Evolutionary conservation across 2,329 filamentous ascomycete genomes (phyloP), one percentile per base, ranked within the genome.

Genomic region (Dichotomopilus funicola): DNA sequence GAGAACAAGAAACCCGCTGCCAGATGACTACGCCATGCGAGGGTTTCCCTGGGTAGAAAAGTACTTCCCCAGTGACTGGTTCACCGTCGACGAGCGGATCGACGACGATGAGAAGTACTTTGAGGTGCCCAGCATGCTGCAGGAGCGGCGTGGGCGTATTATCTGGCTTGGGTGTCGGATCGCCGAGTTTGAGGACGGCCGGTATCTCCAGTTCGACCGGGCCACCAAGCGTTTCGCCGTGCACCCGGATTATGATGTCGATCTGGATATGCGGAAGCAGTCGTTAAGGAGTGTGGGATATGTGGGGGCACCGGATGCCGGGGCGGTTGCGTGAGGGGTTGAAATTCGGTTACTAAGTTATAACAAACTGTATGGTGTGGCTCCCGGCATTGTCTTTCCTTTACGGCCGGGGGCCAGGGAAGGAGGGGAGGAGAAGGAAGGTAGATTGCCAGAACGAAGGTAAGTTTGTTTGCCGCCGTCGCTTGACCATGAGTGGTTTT

Each of bases 51-150:
- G 82, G 73, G 73, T 77, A 0, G 75, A 82, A 2, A 72, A 74
- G 9, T 85, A 85, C 54, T 84, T 80, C 52, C 83, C 84, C 0
- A 54, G 68, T 0, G 70, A 74, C 0, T 88, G 81, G 80, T 88
- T 88, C 63, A 61, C 66, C 0, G 53, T 66, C 0, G 55, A 61
- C n/a, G 75, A 78, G 1, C 77, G 78, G 56, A 75, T 83, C 5
- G 84, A 88, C 33, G 85, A 88, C n/a, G 82, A 86, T 9, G 85
- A 88, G 58, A 79, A 83, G 43, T 78, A 78, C 12, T 78, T 88
- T 46, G 85, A 88, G 63, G 68, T 80, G 0, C 70, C 81, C 0
- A 85, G 80, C 0, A 84, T 85, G 66, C 73, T 73, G 0, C 75
- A 77, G 12, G 72, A 79, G n/a, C 73, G 85, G 5, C 77, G 76